phyloP scores from a whole-genome alignment of 2,329 filamentous ascomycete genomes.

The Sclerotinia subarctica region DNA sequence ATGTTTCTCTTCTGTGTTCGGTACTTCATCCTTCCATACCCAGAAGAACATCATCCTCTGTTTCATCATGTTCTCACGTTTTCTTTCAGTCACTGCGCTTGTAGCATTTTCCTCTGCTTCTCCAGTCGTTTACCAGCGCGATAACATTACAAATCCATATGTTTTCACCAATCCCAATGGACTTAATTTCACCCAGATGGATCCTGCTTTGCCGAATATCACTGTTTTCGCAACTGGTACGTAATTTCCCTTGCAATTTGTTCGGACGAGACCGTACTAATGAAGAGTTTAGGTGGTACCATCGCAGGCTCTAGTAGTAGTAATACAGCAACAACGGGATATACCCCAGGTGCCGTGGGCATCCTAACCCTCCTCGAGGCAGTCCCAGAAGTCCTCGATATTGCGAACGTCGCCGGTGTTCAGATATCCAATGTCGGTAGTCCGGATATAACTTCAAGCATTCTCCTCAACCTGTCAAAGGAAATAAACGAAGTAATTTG shows the following conservation, averaged over 20 bases:
- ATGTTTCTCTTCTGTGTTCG: neutral
- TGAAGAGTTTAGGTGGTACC: slow-evolving; percentile 50
- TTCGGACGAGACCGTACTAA: neutral
- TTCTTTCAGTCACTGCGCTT: slow-evolving; percentile 19
- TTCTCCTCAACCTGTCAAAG: slow-evolving; percentile 48
- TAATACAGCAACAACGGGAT: slow-evolving; percentile 52
- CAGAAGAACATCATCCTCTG: neutral
- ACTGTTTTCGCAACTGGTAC: slow-evolving; percentile 34
- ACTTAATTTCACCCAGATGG: slow-evolving; percentile 34
- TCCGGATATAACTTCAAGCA: slow-evolving; percentile 46
- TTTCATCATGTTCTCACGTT: slow-evolving; percentile 7
- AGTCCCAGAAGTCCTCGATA: slow-evolving; percentile 52
- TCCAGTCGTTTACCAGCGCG: slow-evolving; percentile 25
- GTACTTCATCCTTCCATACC: neutral
- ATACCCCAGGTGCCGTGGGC: slow-evolving; percentile 44
- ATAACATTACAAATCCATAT: slow-evolving; percentile 22
- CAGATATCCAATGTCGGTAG: slow-evolving; percentile 52
- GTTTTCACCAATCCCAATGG: slow-evolving; percentile 33
- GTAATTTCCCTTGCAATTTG: neutral
- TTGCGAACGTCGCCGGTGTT: slow-evolving; percentile 53
- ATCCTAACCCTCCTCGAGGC: slow-evolving; percentile 48
- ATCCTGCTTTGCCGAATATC: slow-evolving; percentile 29
- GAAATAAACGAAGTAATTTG: slow-evolving; percentile 46
- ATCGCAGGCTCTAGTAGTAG: slow-evolving; percentile 53
- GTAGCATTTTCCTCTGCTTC: slow-evolving; percentile 25